These are phyloP conservation scores for Rosa chinensis DNA, from an alignment of 306 rosid genomes.

Conservation along the genomic window DNA sequence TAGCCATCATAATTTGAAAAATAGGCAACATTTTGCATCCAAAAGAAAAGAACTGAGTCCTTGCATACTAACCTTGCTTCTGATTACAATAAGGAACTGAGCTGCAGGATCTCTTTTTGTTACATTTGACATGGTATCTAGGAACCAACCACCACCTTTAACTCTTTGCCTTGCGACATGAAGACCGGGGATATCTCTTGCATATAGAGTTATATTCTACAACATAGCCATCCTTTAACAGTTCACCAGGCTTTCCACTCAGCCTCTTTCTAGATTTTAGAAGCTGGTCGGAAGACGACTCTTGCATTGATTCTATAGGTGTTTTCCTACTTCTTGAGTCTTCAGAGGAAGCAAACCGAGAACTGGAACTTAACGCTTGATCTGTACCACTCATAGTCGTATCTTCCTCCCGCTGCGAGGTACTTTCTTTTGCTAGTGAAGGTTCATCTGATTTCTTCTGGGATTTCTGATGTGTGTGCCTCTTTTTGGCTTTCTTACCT, in stretches of 20 bases:
- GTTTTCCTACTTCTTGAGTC: conserved; percentile 81
- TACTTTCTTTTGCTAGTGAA: conserved; percentile 68
- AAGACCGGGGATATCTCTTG: conserved; percentile 62
- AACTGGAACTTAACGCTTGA: conserved; percentile 82
- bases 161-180: conserved; percentile 88
- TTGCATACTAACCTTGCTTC: conserved; percentile 74
- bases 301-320: conserved; percentile 68
- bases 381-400: conserved; percentile 92
- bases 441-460: conserved; percentile 57
- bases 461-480: conserved; percentile 77
- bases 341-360: conserved; percentile 70
- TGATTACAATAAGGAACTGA: conserved; percentile 73
- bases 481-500: conserved; percentile 91
- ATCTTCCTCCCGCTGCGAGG: conserved; percentile 74
- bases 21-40: conserved; percentile 2
- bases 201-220: conserved; percentile 78
- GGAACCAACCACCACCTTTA: conserved; percentile 95
- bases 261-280: conserved; percentile 55
- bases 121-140: conserved; percentile 75
- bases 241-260: conserved; percentile 71
- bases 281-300: conserved; percentile 50
- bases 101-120: conserved; percentile 97
- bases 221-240: conserved; percentile 82
- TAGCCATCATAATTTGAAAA: conserved; percentile 25
- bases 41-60: conserved; percentile 17